Conservation (phyloP, 2,329 filamentous ascomycete genomes). For the Akanthomyces muscarius region DNA sequence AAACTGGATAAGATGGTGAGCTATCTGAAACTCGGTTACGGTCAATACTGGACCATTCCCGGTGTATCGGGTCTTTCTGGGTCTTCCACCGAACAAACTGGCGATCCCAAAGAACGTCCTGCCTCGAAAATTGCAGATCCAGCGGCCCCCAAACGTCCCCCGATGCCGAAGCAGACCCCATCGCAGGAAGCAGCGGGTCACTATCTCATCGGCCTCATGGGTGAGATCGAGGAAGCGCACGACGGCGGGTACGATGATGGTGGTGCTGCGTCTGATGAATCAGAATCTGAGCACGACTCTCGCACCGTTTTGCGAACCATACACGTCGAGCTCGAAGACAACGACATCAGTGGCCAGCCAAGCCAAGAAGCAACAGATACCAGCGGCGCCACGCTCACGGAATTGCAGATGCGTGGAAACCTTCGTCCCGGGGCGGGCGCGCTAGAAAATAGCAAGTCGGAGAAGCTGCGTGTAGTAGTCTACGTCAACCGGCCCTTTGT, state of each 20-base stretch:
- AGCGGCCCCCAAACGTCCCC: conserved; percentile 15
- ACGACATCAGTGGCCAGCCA: neutral
- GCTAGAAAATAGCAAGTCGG: conserved; percentile 51
- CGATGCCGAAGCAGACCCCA: conserved; percentile 19
- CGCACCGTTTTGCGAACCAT: conserved; percentile 63
- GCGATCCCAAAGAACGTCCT: conserved; percentile 18
- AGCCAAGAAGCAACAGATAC: conserved; percentile 21
- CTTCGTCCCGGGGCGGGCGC: conserved; percentile 30
- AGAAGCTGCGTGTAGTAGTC: conserved; percentile 63
- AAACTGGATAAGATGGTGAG: conserved; percentile 55
- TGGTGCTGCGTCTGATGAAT: conserved; percentile 28
- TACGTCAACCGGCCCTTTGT: conserved; percentile 74
- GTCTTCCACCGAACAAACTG: conserved; percentile 13
- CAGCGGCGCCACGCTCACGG: conserved; percentile 27
- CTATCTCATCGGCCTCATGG: conserved; percentile 66
- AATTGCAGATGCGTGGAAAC: conserved; percentile 33
- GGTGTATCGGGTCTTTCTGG: conserved; percentile 23
- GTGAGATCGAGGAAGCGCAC: conserved; percentile 52
- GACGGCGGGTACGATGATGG: conserved; percentile 30
- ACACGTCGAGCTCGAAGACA: conserved; percentile 56
- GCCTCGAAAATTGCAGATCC: conserved; percentile 5
- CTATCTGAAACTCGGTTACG: conserved; percentile 64
- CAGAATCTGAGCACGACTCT: conserved; percentile 39
- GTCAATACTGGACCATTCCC: conserved; percentile 59
- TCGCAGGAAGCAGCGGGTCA: conserved; percentile 37